A percentile compares a stretch with the other conserved stretches of the same genome.
These are phyloP conservation scores for Globomyces sp. DNA, from an alignment of 371 early-diverging fungal genomes.

Conservation along the genomic window DNA sequence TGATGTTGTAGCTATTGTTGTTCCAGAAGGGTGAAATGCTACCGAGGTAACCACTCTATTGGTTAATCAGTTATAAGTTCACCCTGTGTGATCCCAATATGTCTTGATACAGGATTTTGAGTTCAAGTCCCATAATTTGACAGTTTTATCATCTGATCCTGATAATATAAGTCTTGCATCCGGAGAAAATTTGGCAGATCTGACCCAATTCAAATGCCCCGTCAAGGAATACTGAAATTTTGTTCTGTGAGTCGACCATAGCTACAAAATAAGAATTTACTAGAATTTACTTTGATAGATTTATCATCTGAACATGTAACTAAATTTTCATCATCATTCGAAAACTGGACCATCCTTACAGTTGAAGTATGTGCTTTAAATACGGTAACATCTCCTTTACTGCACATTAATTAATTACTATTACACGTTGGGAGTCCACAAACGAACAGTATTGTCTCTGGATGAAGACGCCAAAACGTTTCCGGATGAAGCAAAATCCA, in stretches of 20 bases:
- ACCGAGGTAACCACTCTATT: slow-evolving; percentile 44
- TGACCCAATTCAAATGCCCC: slow-evolving; percentile 58
- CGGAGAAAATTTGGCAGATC: slow-evolving; percentile 49
- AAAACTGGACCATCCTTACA: slow-evolving; percentile 55
- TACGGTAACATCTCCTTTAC: slow-evolving; percentile 56
- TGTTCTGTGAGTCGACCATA: slow-evolving; percentile 50
- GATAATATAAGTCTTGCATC: slow-evolving; percentile 43
- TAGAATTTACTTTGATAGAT: slow-evolving; percentile 42
- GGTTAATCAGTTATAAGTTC: neutral
- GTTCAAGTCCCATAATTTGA: slow-evolving; percentile 52
- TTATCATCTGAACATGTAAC: slow-evolving; percentile 56
- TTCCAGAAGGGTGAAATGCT: slow-evolving; percentile 50
- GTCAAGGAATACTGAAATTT: slow-evolving; percentile 50
- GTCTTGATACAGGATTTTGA: slow-evolving; percentile 48
- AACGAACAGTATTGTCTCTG: slow-evolving; percentile 48
- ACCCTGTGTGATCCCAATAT: slow-evolving; percentile 53
- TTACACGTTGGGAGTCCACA: slow-evolving; percentile 58
- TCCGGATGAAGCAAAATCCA: slow-evolving; percentile 46
- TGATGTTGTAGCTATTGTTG: slow-evolving; percentile 44
- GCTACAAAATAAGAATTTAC: slow-evolving; percentile 19
- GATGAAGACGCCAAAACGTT: slow-evolving; percentile 46
- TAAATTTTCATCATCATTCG: slow-evolving; percentile 41
- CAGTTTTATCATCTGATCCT: slow-evolving; percentile 55
- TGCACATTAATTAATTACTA: slow-evolving; percentile 13
- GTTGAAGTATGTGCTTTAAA: slow-evolving; percentile 56